These are phyloP conservation scores for Starmera dryadoides DNA, from an alignment of 805 yeast species.

Conservation along the genomic window DNA sequence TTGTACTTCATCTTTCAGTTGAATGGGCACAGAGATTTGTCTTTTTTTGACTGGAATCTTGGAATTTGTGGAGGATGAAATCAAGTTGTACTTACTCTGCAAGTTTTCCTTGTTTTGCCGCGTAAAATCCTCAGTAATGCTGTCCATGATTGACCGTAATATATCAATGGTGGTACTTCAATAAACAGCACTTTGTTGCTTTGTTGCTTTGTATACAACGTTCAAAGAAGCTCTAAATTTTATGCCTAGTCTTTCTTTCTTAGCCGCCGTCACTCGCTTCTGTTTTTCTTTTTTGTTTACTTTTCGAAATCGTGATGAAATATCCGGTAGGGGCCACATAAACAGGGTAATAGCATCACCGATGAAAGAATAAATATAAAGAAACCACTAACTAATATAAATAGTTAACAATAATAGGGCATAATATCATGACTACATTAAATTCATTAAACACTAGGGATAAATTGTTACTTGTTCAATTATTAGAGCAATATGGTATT, in stretches of 20 bases:
- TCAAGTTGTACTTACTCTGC: conserved; percentile 8
- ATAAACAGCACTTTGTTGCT: too few relatives aligned
- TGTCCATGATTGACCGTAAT: too few relatives aligned
- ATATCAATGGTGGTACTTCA: background rate
- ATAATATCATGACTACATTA: conserved; percentile 1
- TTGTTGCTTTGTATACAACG: too few relatives aligned
- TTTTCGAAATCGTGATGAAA: conserved; percentile 2
- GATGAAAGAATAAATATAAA: too few relatives aligned
- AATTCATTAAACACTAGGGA: conserved; percentile 16
- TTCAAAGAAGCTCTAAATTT: too few relatives aligned
- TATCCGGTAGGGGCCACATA: background rate
- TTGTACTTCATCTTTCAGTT: conserved; percentile 9
- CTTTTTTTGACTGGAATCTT: conserved; percentile 14
- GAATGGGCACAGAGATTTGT: conserved; percentile 16
- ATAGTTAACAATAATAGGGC: too few relatives aligned
- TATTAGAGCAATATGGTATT: conserved; percentile 14
- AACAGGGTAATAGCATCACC: background rate
- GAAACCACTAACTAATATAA: too few relatives aligned
- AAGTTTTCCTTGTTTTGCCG: conserved; percentile 2
- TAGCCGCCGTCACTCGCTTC: too few relatives aligned
- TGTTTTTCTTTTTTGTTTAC: background rate
- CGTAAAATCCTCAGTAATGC: too few relatives aligned
- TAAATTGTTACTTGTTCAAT: conserved; percentile 13
- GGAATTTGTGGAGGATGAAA: conserved; percentile 5
- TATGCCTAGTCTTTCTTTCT: too few relatives aligned